phyloP scores from a whole-genome alignment of 2,329 filamentous ascomycete species.

The Incumbomyces lentus region DNA sequence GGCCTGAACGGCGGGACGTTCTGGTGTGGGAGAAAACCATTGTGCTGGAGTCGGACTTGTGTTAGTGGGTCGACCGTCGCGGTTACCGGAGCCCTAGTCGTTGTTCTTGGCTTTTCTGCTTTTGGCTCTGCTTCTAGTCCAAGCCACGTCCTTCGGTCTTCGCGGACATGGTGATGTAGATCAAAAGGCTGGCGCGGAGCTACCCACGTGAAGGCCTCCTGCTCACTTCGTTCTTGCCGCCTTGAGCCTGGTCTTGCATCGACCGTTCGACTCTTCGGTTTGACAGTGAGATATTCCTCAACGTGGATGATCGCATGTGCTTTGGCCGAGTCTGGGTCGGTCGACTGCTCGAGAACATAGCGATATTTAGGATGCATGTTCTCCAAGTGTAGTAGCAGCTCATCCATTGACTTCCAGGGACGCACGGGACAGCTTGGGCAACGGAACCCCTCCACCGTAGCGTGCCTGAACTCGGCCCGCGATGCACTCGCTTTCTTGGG shows the following conservation, averaged over 20 bases:
- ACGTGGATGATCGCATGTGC: background rate
- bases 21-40: constrained; percentile 8
- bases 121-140: constrained; percentile 4
- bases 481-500: background rate
- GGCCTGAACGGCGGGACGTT: constrained; percentile 16
- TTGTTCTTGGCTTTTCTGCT: background rate
- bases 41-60: constrained; percentile 2
- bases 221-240: background rate
- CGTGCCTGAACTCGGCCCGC: constrained; percentile 1
- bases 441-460: constrained; percentile 11
- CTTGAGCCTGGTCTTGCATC: background rate
- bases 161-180: constrained; percentile 12
- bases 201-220: constrained; percentile 10
- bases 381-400: constrained; percentile 18
- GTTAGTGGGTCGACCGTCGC: constrained; percentile 3
- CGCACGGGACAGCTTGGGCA: constrained; percentile 15
- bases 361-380: constrained; percentile 16
- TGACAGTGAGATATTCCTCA: background rate
- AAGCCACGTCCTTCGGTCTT: constrained; percentile 14
- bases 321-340: background rate
- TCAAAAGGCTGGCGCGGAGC: constrained; percentile 17
- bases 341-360: constrained; percentile 6
- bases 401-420: constrained; percentile 9
- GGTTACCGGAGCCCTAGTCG: background rate
- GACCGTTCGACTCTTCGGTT: background rate